Evolutionary conservation across 2,329 filamentous ascomycete genomes (phyloP).

Genomic region (Ascochyta viciae-villosae): DNA sequence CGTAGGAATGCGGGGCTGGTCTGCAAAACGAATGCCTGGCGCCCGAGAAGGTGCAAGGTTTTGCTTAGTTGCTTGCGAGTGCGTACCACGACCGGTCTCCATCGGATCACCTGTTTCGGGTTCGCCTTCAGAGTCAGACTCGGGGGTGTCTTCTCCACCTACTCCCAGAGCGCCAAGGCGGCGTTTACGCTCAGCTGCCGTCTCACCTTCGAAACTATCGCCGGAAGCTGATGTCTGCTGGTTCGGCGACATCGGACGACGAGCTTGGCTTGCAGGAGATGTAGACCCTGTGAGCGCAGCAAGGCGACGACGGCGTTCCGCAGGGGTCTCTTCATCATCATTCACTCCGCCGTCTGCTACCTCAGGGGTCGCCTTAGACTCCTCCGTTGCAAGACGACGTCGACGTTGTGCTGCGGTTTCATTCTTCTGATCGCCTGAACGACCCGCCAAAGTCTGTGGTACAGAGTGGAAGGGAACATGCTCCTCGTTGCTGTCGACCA

Average conservation of each 20-base stretch:
- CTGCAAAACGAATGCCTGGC: constrained; percentile 69
- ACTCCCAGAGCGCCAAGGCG: constrained; percentile 77
- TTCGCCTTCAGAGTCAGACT: constrained; percentile 44
- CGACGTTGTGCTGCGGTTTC: constrained; percentile 54
- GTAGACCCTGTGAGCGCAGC: constrained; percentile 22
- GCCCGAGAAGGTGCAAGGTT: constrained; percentile 39
- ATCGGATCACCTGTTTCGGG: constrained; percentile 43
- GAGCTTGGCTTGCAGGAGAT: constrained; percentile 20
- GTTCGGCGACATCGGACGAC: constrained; percentile 16
- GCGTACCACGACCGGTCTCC: constrained; percentile 44
- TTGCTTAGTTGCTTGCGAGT: constrained; percentile 21
- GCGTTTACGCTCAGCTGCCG: constrained; percentile 75
- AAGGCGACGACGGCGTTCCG: constrained; percentile 30
- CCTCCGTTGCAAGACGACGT: constrained; percentile 46
- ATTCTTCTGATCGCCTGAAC: constrained; percentile 26
- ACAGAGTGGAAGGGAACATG: constrained; percentile 59
- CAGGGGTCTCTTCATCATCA: constrained; percentile 34
- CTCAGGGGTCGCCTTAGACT: constrained; percentile 6
- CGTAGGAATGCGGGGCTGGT: constrained; percentile 49
- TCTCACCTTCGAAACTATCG: constrained; percentile 61
- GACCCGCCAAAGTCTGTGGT: constrained; percentile 41
- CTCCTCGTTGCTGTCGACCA: constrained; percentile 55
- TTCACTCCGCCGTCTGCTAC: constrained; percentile 9
- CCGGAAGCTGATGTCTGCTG: constrained; percentile 42
- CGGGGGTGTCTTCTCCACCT: constrained; percentile 33